phyloP scores from a whole-genome alignment of 179 eudicot genomes.

The Patellifolia procumbens region DNA sequence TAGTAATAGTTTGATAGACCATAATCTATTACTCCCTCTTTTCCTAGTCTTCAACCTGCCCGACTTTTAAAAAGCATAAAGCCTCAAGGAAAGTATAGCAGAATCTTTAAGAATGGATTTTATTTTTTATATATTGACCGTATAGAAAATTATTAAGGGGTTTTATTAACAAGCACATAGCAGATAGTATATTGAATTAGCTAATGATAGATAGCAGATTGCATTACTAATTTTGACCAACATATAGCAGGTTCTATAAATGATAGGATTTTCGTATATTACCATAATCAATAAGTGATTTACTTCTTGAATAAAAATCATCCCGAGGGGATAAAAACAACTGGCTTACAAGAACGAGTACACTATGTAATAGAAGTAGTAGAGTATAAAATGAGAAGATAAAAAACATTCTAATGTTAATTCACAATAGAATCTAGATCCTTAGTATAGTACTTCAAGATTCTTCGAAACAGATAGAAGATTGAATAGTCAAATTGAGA shows the following conservation, averaged over 20 bases:
- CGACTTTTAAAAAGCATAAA: background rate
- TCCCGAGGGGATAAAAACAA: background rate
- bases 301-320: background rate
- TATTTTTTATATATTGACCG: no score
- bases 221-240: background rate
- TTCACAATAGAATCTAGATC: no score
- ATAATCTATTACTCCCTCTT: background rate
- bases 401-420: no score
- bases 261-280: background rate
- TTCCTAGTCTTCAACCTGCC: background rate
- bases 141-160: background rate
- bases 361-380: no score
- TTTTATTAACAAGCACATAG: background rate
- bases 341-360: no score
- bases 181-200: background rate
- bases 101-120: background rate
- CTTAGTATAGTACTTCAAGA: no score
- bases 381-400: no score
- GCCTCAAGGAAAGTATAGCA: background rate
- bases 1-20: background rate
- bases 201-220: background rate
- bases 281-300: background rate
- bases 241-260: background rate
- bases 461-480: no score
- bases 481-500: no score